Evolutionary conservation across 495 filamentous ascomycete genomes (phyloP).

Genomic region (Tetracladium setigerum): DNA sequence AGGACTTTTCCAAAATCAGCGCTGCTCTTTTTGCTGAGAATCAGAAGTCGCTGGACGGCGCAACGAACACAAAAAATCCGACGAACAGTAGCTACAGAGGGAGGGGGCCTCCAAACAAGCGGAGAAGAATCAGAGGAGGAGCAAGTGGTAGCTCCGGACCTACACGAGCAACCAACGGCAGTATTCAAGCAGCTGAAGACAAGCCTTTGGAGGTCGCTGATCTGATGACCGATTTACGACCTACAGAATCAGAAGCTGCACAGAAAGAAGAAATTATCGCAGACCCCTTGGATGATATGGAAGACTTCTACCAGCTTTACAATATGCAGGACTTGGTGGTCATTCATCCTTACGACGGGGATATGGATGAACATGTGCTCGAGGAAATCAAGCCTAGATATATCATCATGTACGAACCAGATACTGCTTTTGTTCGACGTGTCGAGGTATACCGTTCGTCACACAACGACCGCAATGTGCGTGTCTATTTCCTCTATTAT

Average conservation of each 20-base stretch:
- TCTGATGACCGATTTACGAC: conserved; percentile 58
- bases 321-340: conserved; percentile 86
- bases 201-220: conserved; percentile 64
- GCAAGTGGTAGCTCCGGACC: conserved; percentile 47
- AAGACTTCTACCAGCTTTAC: conserved; percentile 87
- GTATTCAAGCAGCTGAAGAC: conserved; percentile 73
- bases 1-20: conserved; percentile 77
- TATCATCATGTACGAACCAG: conserved; percentile 98
- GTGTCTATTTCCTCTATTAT: conserved; percentile 95
- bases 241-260: conserved; percentile 53
- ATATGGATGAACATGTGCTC: conserved; percentile 91
- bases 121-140: conserved; percentile 83
- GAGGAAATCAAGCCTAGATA: conserved; percentile 90
- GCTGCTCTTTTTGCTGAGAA: conserved; percentile 65
- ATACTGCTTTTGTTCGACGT: conserved; percentile 87
- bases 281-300: conserved; percentile 82
- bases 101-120: conserved; percentile 74
- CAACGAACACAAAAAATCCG: conserved; percentile 35
- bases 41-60: conserved; percentile 67
- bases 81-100: conserved; percentile 39
- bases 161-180: conserved; percentile 52
- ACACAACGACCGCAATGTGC: conserved; percentile 78
- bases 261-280: conserved; percentile 67
- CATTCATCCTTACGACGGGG: conserved; percentile 87
- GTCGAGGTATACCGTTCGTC: conserved; percentile 95